A percentile compares a stretch with the other conserved stretches of the same genome.
phyloP scores from a whole-genome alignment of 208 protist species.

The Leishmania mexicana region DNA sequence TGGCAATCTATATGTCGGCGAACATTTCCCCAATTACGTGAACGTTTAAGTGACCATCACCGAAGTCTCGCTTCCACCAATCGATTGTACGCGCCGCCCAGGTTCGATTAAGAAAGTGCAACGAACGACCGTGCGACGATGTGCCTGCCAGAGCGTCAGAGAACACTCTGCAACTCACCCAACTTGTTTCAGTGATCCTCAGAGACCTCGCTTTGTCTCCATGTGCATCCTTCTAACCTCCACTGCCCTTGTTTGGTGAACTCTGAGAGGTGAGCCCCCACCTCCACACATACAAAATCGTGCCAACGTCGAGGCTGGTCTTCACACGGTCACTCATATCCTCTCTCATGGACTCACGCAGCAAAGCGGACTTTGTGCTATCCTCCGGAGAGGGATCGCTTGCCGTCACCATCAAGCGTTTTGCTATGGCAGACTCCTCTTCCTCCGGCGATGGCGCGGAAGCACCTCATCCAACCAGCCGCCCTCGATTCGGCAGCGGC shows the following conservation, averaged over 20 bases:
- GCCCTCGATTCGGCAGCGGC: not conserved
- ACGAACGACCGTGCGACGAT: not conserved
- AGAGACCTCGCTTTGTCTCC: not conserved
- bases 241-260: not conserved
- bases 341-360: not conserved
- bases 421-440: constrained; percentile 33
- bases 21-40: not conserved
- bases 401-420: constrained; percentile 24
- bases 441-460: not conserved
- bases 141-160: not conserved
- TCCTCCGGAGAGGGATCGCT: constrained; percentile 7
- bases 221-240: not conserved
- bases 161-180: not conserved
- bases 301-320: not conserved
- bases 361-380: not conserved
- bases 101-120: not conserved
- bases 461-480: not conserved
- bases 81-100: not conserved
- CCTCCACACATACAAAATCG: not conserved
- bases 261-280: not conserved
- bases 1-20: not conserved
- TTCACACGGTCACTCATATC: not conserved
- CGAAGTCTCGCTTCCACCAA: not conserved
- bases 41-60: not conserved
- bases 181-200: not conserved